Evolutionary conservation across 163 green algal species (phyloP), one percentile per base, ranked within the genome.

Genomic region (Volvox carteri): DNA sequence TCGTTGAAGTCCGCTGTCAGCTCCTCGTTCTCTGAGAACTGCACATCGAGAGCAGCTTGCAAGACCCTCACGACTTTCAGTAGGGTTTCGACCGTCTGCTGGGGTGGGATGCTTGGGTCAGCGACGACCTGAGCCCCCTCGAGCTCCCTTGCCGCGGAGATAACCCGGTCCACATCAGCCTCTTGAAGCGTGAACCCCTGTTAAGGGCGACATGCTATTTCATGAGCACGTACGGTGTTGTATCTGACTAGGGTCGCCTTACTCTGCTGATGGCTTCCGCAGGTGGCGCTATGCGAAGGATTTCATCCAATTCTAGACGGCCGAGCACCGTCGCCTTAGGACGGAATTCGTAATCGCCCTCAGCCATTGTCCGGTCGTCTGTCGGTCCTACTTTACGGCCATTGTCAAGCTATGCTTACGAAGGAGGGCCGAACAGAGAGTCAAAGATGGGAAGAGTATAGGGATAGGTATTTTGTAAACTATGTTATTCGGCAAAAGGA

Each of bases 171-270:
- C 35, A 95, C 91, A 54, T 94, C 89, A 14, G 88, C 62, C 50
- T 94, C 90, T 74, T 92, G 90, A 11, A 94, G 67, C 4, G 76
- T 68, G 68, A 95, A 94, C 0, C 92, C 92, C 92, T 95, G 92
- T 1, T 72, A 12, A 0, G 65, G 18, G 56, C 70, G 70, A 56
- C 25, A n/a, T 76, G 67, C 67, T 21, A 28, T 76, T 30, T 56
- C 44, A 33, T 56, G 56, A 54, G 37, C 18, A 18, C 37, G 37
- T 21, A 12, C 44, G 1, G 19, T 37, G 37, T 33, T 54, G 12
- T 39, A 39, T 37, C 14, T 16, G 23, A 76, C 33, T 37, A 23
- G 37, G 70, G 14, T 35, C 70, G 30, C 54, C 81, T 75, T 46
- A 92, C 88, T 67, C 33, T 23, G 62, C 19, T 33, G 25, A 92